Evolutionary conservation across 139 green algal species (phyloP).

Genomic region (Chlamydomonas sp.): DNA sequence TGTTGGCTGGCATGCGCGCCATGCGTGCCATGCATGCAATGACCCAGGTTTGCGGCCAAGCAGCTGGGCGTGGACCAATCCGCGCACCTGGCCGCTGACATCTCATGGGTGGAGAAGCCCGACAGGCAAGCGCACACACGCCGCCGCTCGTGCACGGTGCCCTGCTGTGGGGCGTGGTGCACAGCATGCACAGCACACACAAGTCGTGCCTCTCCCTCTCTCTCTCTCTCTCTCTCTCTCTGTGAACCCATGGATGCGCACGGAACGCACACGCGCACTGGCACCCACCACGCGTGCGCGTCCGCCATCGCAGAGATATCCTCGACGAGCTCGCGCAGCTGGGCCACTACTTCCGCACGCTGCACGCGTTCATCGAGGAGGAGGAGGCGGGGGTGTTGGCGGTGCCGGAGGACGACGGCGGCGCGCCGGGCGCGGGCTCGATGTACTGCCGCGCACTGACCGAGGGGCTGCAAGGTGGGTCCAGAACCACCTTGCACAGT

Average conservation of each 20-base stretch:
- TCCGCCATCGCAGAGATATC: constrained; percentile 36
- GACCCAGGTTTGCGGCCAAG: too few species aligned
- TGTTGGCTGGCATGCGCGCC: too few species aligned
- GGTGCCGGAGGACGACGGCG: background rate
- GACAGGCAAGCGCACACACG: too few species aligned
- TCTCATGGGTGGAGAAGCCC: constrained; percentile 25
- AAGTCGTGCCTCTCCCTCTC: background rate
- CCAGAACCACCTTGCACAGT: background rate
- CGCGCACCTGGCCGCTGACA: constrained; percentile 15
- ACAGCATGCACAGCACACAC: background rate
- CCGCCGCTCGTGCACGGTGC: too few species aligned
- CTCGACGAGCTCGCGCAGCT: constrained; percentile 56
- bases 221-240: background rate
- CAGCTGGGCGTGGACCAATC: too few species aligned
- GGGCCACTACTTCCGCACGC: constrained; percentile 53
- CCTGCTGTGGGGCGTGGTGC: background rate
- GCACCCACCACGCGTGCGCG: too few species aligned
- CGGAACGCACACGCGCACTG: too few species aligned
- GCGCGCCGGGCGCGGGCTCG: constrained; percentile 15
- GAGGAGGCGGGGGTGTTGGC: constrained; percentile 15
- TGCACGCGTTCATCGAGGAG: constrained; percentile 56
- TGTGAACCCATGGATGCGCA: background rate
- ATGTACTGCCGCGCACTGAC: constrained; percentile 62
- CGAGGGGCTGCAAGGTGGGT: constrained; percentile 50
- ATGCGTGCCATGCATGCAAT: too few species aligned